Evolutionary conservation across 2,329 filamentous ascomycete genomes (phyloP).

Genomic region (Ascochyta fabae): DNA sequence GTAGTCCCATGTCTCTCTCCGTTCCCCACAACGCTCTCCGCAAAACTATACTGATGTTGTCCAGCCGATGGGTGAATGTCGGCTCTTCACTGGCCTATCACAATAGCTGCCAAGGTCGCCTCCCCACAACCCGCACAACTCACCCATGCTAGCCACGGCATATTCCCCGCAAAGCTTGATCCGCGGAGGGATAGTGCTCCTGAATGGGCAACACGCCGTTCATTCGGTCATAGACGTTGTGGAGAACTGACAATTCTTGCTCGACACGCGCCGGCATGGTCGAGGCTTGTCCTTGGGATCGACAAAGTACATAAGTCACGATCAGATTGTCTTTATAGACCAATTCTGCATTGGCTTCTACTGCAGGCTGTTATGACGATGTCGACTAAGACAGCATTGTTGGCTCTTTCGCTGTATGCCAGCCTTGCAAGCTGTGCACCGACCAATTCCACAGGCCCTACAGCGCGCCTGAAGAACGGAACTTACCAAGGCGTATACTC

Average conservation of each 20-base stretch:
- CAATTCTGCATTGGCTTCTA: constrained; percentile 46
- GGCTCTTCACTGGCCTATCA: constrained; percentile 7
- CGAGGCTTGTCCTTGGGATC: neutral
- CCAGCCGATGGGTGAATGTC: constrained; percentile 12
- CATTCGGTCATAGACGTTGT: constrained; percentile 1
- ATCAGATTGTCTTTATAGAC: neutral
- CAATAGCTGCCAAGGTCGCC: neutral
- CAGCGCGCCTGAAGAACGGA: constrained; percentile 52
- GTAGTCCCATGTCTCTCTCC: constrained; percentile 4
- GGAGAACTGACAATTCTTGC: constrained; percentile 7
- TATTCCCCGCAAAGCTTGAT: constrained; percentile 14
- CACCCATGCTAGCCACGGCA: constrained; percentile 3
- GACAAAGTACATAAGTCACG: constrained; percentile 5
- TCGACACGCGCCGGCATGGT: neutral
- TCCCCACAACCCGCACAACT: constrained; percentile 3
- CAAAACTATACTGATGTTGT: constrained; percentile 1
- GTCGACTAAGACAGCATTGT: constrained; percentile 19
- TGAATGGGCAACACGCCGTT: constrained; percentile 4
- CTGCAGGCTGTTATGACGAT: constrained; percentile 12
- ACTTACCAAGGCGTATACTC: constrained; percentile 50
- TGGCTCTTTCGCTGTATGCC: constrained; percentile 22
- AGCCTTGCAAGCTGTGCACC: constrained; percentile 19
- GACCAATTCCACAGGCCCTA: constrained; percentile 31
- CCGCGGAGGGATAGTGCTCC: neutral
- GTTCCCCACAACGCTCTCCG: constrained; percentile 4